Evolutionary conservation across 2,329 filamentous ascomycete genomes (phyloP).

Genomic region (Helminthosporium solani): DNA sequence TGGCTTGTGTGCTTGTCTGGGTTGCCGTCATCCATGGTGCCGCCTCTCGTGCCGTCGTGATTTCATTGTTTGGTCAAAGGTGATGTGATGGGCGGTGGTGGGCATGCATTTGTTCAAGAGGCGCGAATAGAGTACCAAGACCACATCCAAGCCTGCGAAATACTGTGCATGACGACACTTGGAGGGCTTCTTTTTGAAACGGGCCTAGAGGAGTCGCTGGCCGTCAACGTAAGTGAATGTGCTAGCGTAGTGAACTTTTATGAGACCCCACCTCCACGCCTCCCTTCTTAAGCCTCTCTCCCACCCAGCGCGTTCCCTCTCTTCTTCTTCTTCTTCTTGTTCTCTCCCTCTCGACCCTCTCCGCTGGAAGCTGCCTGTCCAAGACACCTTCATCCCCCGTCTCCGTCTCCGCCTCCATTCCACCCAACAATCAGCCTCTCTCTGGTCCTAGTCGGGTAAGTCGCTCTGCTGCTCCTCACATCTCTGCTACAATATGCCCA

Average conservation of each 20-base stretch:
- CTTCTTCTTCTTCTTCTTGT: constrained; percentile 11
- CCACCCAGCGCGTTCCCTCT: constrained; percentile 22
- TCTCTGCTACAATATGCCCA: constrained; percentile 16
- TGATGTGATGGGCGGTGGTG: constrained; percentile 20
- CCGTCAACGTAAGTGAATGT: constrained; percentile 29
- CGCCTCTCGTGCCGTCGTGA: constrained; percentile 8
- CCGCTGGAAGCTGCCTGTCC: constrained; percentile 33
- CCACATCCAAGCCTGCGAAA: constrained; percentile 18
- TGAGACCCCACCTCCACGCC: constrained; percentile 36
- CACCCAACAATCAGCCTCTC: constrained; percentile 27
- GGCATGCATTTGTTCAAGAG: constrained; percentile 9
- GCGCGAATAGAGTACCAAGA: constrained; percentile 21
- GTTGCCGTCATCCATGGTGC: constrained; percentile 15
- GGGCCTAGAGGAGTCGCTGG: constrained; percentile 34
- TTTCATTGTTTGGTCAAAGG: constrained; percentile 19
- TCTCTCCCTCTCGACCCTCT: constrained; percentile 6
- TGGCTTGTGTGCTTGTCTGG: no score
- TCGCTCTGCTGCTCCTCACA: constrained; percentile 17
- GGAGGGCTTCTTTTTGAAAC: constrained; percentile 23
- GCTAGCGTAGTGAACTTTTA: constrained; percentile 37
- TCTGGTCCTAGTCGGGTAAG: constrained; percentile 31
- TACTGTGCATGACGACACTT: constrained; percentile 17
- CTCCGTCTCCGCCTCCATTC: constrained; percentile 1
- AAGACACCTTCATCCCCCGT: constrained; percentile 14
- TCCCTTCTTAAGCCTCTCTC: constrained; percentile 40